Evolutionary conservation across 768 basidiomycete species (phyloP), one percentile per base, ranked within the genome.

Genomic region (Mycena epipterygia): DNA sequence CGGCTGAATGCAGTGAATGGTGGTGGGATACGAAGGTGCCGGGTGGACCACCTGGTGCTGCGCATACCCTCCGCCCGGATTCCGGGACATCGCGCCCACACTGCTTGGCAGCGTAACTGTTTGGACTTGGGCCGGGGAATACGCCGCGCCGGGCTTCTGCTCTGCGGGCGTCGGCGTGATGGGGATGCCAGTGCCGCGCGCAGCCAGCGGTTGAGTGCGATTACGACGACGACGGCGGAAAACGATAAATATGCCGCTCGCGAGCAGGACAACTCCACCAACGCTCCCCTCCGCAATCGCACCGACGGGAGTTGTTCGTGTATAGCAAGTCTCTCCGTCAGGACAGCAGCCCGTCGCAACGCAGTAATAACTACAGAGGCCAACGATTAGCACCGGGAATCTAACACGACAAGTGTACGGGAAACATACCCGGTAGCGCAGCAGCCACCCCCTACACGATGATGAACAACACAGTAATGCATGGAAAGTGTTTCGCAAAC

Each of bases 261-360:
- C 59, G 59, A 61, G 42, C 42, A 61, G 23, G 59, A 61, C 2
- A 14, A 61, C 44, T 46, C 59, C 59, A 49, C 9, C 44, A 12
- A 61, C 44, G 17, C 5, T 48, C 14, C 59, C 59, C 32, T 44
- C 59, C 42, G 59, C 59, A 61, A 61, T 61, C 44, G 59, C 44
- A 61, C 59, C 59, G 46, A 35, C n/a, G n/a, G 59, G 59, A 61
- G 59, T 61, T 49, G 27, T 61, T 35, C n/a, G n/a, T 55, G 53
- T 35, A 55, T 5, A 12, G 30, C 58, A 46, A 23, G 58, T 59
- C 41, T 59, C 58, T 46, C 57, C 57, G 11, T 29, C 29, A 23
- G 58, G 42, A 59, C 58, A 59, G 32, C 59, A 61, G 44, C 59
- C 44, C 32, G 30, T 27, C 14, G 44, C 30, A 49, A 32, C 4